Evolutionary conservation across 169 alveolate species (phyloP), one percentile per base, ranked within the genome.

Genomic region (Eimeria mitis): DNA sequence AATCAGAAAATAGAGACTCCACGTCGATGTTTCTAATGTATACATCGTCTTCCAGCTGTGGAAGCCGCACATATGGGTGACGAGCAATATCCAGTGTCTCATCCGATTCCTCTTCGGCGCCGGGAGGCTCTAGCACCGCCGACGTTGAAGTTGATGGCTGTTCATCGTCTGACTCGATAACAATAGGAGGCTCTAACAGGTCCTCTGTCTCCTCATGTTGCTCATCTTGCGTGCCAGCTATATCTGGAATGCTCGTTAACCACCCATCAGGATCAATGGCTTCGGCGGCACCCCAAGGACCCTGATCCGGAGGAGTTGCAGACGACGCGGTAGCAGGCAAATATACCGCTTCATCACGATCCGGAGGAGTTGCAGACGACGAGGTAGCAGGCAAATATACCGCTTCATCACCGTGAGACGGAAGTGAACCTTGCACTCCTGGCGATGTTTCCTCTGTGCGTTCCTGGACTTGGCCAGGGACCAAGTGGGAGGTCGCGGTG

Each of bases 41-140:
- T 7, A 78, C 88, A n/a, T 28, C 88, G 1, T 44, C 40, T 47
- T 19, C 88, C 88, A 78, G 70, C 42, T 28, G 14, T 78, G 88
- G 88, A 28, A 78, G 47, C n/a, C 88, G 68, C 68, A 47, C 88
- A 78, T 3, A 49, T 25, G 88, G 88, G 88, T 78, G 88, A 1
- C 11, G 8, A 28, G 21, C 2, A 23, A 44, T 76, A 5, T 42
- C 23, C 40, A 21, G 19, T 76, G 25, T 8, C 40, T 28, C 56
- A 44, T 11, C 34, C 34, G 54, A 16, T 21, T 7, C 63, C 6
- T 4, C 25, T 44, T 47, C 44, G 23, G n/a, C 28, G 7, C 9
- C 47, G n/a, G 34, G 6, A 78, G 6, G 34, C 42, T 4, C 31
- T 40, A 4, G 54, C 83, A 3, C 4, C 21, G 52, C n/a, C 34